These are phyloP conservation scores for Iris macrosiphon DNA, from an alignment of 106 monocot species.

Conservation along the genomic window DNA sequence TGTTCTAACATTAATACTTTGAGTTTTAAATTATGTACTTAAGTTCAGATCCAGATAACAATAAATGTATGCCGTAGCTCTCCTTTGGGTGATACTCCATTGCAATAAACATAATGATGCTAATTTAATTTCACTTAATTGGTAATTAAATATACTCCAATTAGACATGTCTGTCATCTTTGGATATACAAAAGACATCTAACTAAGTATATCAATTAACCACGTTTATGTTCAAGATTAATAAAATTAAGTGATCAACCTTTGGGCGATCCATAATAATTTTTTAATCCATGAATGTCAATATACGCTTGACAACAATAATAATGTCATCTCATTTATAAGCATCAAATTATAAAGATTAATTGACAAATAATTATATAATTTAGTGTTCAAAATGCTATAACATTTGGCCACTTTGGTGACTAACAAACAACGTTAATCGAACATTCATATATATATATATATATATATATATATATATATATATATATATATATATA, in stretches of 20 bases:
- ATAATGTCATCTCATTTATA: not conserved
- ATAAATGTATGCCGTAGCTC: not conserved
- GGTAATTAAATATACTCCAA: not conserved
- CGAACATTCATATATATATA: no score
- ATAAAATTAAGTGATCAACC: not conserved
- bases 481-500: no score
- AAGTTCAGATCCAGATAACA: not conserved
- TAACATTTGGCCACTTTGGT: slow-evolving; percentile 5
- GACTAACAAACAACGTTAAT: slow-evolving; percentile 10
- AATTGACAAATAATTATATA: not conserved
- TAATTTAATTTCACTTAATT: not conserved
- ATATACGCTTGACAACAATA: not conserved
- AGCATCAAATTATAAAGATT: not conserved
- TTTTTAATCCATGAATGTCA: slow-evolving; percentile 1
- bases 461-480: no score
- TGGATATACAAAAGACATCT: slow-evolving; percentile 4
- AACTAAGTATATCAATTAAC: not conserved
- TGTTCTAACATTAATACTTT: not conserved
- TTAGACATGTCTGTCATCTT: not conserved
- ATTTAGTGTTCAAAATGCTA: not conserved
- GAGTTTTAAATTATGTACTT: not conserved
- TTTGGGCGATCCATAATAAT: not conserved
- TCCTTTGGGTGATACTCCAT: not conserved
- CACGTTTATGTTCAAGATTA: not conserved
- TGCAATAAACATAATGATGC: slow-evolving; percentile 5